Base-by-base conservation (phyloP, 2,329 filamentous ascomycete species). In the Neofusicoccum parvum region DNA sequence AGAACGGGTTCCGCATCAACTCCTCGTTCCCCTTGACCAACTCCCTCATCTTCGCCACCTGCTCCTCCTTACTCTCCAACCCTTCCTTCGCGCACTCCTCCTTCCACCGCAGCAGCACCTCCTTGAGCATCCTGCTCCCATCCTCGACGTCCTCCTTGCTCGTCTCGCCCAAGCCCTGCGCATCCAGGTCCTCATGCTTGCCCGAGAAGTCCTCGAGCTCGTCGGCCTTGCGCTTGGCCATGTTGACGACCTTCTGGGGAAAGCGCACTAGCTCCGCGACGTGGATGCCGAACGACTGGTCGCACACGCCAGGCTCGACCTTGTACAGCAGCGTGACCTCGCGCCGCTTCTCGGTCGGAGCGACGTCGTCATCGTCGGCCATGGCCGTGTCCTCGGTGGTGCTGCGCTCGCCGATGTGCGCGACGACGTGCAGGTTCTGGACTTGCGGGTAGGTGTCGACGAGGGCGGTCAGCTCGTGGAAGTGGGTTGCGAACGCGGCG, bases 161-260 rank as follows among this genome's bases (percentile, higher is more conserved):
- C 7, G 83, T 74, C 50, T 85, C 49, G 14, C 37, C 49, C 34
- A 48, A 11, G 5, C 34, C 59, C n/a, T 32, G 34, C 11, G 72
- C 75, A 14, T 75, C 71, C 46, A 75, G 75, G 20, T 79, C 83
- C 68, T 91, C 89, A 71, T 92, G 88, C 80, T 93, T 94, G 59
- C 87, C 87, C 0, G 91, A 91, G 72, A 99, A 99, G 76, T 99
- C 95, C 77, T 99, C 95, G 41, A 99, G 85, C 83, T 99, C 96
- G 77, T 98, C 95, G 0, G 95, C 95, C 82, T 99, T 99, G 71
- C 95, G 88, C 81, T 96, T 96, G n/a, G 95, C 95, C 96, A 99
- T 99, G 69, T 93, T 92, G 67, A 99, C 91, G 15, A 99, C 96
- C 81, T 99, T 99, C 71, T 92, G 90, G 0, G 95, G 95, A 81